Conservation (phyloP, 2,329 filamentous ascomycete genomes). For the Bipolaris oryzae region DNA sequence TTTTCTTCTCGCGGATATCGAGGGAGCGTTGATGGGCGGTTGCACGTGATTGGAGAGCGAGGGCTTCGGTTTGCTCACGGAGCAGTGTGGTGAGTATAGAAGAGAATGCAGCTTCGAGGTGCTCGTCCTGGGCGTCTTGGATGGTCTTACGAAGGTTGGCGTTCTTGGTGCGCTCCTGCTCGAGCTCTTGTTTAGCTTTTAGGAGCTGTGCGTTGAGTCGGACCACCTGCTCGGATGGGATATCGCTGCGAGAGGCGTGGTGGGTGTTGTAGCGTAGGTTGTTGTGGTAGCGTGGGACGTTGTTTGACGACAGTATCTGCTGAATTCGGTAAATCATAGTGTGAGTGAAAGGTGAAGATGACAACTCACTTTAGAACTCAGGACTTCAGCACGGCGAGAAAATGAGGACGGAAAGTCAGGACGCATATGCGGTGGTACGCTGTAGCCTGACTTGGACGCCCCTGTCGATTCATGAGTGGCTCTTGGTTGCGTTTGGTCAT, state of each 20-base stretch:
- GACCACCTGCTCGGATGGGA: constrained; percentile 17
- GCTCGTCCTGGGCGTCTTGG: constrained; percentile 15
- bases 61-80: constrained; percentile 19
- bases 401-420: neutral
- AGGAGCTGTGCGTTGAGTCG: constrained; percentile 19
- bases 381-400: neutral
- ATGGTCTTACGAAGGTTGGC: constrained; percentile 11
- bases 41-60: constrained; percentile 12
- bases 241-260: constrained; percentile 1
- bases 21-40: constrained; percentile 20
- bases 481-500: neutral
- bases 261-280: constrained; percentile 3
- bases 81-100: constrained; percentile 20
- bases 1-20: constrained; percentile 15
- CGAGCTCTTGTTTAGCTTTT: constrained; percentile 22
- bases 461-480: neutral
- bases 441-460: neutral
- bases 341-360: neutral
- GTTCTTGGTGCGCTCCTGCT: constrained; percentile 21
- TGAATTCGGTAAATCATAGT: neutral
- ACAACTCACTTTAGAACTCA: constrained; percentile 2
- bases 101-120: constrained; percentile 14
- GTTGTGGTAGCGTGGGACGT: neutral
- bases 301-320: neutral
- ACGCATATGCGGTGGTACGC: constrained; percentile 21